Evolutionary conservation across 116 monocot genomes (phyloP).

Genomic region (Trichopus zeylanicus): DNA sequence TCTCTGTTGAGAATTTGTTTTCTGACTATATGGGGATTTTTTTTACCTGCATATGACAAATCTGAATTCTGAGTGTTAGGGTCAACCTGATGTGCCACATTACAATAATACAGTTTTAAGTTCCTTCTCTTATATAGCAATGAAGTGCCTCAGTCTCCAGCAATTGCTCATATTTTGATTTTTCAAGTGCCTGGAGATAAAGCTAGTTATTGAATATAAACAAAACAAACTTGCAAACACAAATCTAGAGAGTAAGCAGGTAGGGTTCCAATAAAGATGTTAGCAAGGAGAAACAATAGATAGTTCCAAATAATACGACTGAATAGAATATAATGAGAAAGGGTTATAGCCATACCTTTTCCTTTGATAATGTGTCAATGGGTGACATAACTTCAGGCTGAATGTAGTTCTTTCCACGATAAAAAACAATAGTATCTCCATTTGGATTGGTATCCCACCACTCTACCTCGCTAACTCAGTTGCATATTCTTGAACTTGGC

Average conservation of each 20-base stretch:
- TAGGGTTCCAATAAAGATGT: neutral
- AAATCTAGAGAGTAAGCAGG: neutral
- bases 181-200: constrained; percentile 75
- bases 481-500: constrained; percentile 88
- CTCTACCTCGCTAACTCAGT: constrained; percentile 74
- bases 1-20: neutral
- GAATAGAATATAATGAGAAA: neutral
- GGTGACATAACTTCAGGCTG: constrained; percentile 92
- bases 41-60: constrained; percentile 15
- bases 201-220: neutral
- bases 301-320: neutral
- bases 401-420: constrained; percentile 74
- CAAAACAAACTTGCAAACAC: neutral
- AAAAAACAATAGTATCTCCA: constrained; percentile 79
- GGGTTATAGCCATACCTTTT: constrained; percentile 31
- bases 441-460: constrained; percentile 71
- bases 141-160: constrained; percentile 77
- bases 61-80: constrained; percentile 34
- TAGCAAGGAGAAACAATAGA: neutral
- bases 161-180: constrained; percentile 92
- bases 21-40: neutral
- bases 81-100: constrained; percentile 73
- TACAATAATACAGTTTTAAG: constrained; percentile 77
- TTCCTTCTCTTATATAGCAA: constrained; percentile 80
- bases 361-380: constrained; percentile 82